Conservation (phyloP, 164 flowering plant species). For the Liquidambar formosana region DNA sequence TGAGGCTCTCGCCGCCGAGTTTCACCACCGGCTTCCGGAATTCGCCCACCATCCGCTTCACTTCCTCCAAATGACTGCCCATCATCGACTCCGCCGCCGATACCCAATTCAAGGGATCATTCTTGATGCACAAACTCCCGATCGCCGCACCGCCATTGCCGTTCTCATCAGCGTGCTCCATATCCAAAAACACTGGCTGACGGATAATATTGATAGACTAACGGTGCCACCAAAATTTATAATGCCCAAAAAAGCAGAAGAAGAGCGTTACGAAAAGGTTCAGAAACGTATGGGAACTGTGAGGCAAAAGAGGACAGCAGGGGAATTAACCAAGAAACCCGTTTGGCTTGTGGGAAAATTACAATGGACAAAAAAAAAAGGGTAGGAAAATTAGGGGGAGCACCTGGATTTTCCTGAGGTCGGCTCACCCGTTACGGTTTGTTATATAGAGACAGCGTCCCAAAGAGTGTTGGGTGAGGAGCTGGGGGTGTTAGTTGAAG, state of each 20-base stretch:
- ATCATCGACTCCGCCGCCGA: conserved; percentile 45
- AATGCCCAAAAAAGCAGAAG: too few relatives aligned
- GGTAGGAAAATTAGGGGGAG: background rate
- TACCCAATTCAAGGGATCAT: conserved; percentile 60
- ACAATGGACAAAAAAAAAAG: background rate
- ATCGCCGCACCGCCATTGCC: conserved; percentile 10
- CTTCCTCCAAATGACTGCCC: conserved; percentile 59
- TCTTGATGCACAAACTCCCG: conserved; percentile 13
- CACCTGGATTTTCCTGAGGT: background rate
- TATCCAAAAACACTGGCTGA: too few relatives aligned
- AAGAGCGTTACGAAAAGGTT: too few relatives aligned
- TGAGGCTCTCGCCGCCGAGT: conserved; percentile 48
- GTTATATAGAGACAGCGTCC: conserved; percentile 25
- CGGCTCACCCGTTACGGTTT: background rate
- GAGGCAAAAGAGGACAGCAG: too few relatives aligned
- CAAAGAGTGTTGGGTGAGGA: conserved; percentile 19
- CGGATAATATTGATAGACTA: too few relatives aligned
- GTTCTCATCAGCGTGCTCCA: conserved; percentile 9
- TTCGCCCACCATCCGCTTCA: conserved; percentile 56
- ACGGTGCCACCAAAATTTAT: too few relatives aligned
- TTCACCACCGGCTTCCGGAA: conserved; percentile 42
- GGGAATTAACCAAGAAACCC: too few relatives aligned
- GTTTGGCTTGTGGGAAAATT: conserved; percentile 11
- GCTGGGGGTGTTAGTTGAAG: conserved; percentile 35
- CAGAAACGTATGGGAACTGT: too few relatives aligned